Percentiles rank a stretch among this genome's conserved stretches.
Evolutionary conservation across 495 filamentous ascomycete species (phyloP).

Genomic region (Annulohypoxylon moriforme): DNA sequence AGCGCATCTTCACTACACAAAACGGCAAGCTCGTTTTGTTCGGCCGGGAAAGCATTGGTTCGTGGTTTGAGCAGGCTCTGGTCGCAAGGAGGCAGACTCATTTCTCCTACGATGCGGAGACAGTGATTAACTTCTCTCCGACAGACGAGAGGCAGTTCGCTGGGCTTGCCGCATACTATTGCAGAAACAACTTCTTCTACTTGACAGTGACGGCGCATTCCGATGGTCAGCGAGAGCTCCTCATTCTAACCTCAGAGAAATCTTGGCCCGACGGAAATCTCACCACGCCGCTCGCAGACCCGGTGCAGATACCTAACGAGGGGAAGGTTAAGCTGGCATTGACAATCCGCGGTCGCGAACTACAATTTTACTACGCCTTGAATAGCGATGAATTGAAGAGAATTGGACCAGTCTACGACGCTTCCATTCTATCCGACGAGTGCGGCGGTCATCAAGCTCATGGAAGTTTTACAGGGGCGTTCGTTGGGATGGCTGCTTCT

Average conservation of each 20-base stretch:
- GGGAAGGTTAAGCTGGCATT: slow-evolving; percentile 63
- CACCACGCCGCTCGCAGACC: slow-evolving; percentile 47
- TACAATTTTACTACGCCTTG: slow-evolving; percentile 65
- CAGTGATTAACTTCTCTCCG: slow-evolving; percentile 62
- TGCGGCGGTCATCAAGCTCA: slow-evolving; percentile 66
- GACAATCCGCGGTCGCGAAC: slow-evolving; percentile 56
- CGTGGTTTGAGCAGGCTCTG: slow-evolving; percentile 67
- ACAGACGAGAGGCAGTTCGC: slow-evolving; percentile 67
- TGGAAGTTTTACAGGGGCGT: slow-evolving; percentile 68
- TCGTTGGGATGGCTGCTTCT: slow-evolving; percentile 65
- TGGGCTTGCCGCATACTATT: slow-evolving; percentile 67
- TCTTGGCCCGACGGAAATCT: slow-evolving; percentile 62
- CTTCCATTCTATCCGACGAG: slow-evolving; percentile 65
- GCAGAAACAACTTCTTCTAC: slow-evolving; percentile 69
- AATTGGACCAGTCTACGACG: slow-evolving; percentile 64
- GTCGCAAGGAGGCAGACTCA: slow-evolving; percentile 65
- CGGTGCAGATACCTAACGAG: slow-evolving; percentile 59
- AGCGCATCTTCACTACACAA: slow-evolving; percentile 60
- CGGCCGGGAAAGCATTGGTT: slow-evolving; percentile 63
- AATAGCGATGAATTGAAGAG: slow-evolving; percentile 57
- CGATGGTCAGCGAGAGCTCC: slow-evolving; percentile 64
- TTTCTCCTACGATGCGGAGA: slow-evolving; percentile 68
- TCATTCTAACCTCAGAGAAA: slow-evolving; percentile 62
- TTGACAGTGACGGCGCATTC: slow-evolving; percentile 65
- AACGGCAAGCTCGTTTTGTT: slow-evolving; percentile 56